Evolutionary conservation across 1,284 basidiomycete species (phyloP).

Genomic region (Gymnopus androsaceus): DNA sequence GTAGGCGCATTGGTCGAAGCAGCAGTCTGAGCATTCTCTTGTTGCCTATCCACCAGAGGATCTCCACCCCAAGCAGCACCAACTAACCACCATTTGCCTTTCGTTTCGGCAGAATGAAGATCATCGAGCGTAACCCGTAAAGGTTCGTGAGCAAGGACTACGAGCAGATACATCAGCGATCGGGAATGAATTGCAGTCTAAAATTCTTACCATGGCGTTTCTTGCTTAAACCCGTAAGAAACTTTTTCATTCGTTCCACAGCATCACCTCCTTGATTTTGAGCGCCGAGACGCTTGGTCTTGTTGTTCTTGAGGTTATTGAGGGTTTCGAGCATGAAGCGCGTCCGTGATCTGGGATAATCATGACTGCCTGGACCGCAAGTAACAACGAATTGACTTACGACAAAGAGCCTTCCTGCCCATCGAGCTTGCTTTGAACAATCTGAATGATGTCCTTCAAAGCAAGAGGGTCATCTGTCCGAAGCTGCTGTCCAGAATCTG

Average conservation of each 20-base stretch:
- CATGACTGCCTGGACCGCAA: slow-evolving; percentile 2
- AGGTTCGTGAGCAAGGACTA: slow-evolving; percentile 82
- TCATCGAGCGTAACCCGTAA: slow-evolving; percentile 85
- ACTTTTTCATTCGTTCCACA: slow-evolving; percentile 84
- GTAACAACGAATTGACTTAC: slow-evolving; percentile 38
- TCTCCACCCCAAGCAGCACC: slow-evolving; percentile 96
- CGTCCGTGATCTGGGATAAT: slow-evolving; percentile 70
- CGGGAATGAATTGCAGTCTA: not conserved
- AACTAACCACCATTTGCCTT: slow-evolving; percentile 99
- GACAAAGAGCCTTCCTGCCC: slow-evolving; percentile 59
- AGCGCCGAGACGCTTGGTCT: slow-evolving; percentile 63
- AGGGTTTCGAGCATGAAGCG: slow-evolving; percentile 94
- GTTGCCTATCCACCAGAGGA: slow-evolving; percentile 74
- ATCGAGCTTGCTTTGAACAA: slow-evolving; percentile 75
- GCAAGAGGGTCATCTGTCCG: slow-evolving; percentile 86
- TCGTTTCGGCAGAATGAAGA: slow-evolving; percentile 80
- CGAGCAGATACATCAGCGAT: not conserved
- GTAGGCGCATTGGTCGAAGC: slow-evolving; percentile 18
- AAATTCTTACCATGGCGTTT: slow-evolving; percentile 64
- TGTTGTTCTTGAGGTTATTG: slow-evolving; percentile 89
- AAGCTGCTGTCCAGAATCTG: slow-evolving; percentile 85
- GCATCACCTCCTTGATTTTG: slow-evolving; percentile 72
- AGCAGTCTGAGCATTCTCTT: slow-evolving; percentile 28
- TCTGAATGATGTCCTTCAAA: slow-evolving; percentile 82
- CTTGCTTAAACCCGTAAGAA: slow-evolving; percentile 73